phyloP scores from a whole-genome alignment of 2,329 filamentous ascomycete species.

The Colletotrichum magnum region DNA sequence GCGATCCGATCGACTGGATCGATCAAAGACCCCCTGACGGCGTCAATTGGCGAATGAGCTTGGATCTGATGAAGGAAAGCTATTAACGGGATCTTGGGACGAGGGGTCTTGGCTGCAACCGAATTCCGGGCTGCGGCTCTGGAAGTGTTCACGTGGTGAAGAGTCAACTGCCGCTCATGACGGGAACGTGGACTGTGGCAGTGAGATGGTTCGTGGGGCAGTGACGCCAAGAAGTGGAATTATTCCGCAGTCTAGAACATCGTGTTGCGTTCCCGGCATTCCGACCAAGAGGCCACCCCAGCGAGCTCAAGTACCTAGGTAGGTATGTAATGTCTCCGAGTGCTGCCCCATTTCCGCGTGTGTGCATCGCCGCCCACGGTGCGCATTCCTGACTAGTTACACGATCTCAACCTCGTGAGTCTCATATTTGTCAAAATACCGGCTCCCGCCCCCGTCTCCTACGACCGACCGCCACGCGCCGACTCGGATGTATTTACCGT shows the following conservation, averaged over 20 bases:
- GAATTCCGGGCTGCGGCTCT: background rate
- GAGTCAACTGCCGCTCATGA: background rate
- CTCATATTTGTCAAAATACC: background rate
- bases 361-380: too few species aligned
- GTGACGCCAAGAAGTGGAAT: background rate
- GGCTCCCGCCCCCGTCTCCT: background rate
- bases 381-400: background rate
- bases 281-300: background rate
- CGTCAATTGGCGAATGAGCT: too few species aligned
- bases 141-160: conserved; percentile 10
- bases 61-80: background rate
- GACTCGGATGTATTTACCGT: background rate
- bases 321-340: too few species aligned
- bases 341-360: too few species aligned
- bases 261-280: background rate
- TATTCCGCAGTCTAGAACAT: background rate
- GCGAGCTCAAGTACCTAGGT: background rate
- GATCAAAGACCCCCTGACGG: too few species aligned
- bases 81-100: background rate
- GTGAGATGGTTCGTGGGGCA: background rate
- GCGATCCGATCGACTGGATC: background rate
- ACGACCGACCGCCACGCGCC: background rate
- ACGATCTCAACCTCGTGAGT: background rate
- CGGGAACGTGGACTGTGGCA: background rate
- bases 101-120: background rate